Base-by-base conservation (phyloP, 139 green algal species). In the Yamagishiella unicocca region DNA sequence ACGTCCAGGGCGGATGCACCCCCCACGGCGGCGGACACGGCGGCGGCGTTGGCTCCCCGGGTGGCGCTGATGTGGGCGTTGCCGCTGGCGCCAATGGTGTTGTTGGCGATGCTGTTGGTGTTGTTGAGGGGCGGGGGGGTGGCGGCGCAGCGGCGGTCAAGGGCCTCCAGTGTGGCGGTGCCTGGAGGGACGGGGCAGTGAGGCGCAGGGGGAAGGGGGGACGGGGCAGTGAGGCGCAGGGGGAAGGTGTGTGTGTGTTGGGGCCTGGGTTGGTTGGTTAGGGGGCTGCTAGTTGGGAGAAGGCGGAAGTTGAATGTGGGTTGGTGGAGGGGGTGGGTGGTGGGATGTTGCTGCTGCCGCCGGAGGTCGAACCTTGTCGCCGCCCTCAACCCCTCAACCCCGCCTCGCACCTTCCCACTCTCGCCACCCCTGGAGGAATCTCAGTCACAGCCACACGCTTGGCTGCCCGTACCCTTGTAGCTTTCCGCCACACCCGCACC, bases 101-200 rank as follows among this genome's bases (percentile, higher is more conserved):
- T 27, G 37, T 55, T 55, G 75, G 58, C 61, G 10, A 27, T 27
- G 37, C 77, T 55, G 53, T 12, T 50, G 73, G 46, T 6, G 22
- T 53, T 24, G 50, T 25, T 72, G 53, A 22, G 8, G 0, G 37
- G 27, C 7, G 66, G 43, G 31, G 66, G 66, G 14, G 42, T 55
- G 42, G 27, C 43, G 4, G 72, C 42, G 81, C 66, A 72, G 46
- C 87, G 89, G 5, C 78, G 83, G 53, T 93, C 90, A 4, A 90
- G 87, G 2, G 76, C 81, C 79, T 93, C 90, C 38, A 93, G 50
- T 7, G 79, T 71, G 67, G 55, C 73, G 9, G 42, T 72, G 22
- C 89, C 89, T 92, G 67, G 0, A 9, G 8, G 1, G 10, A 53
- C 19, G 58, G 17, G 58, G 58, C 19, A 31, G 31, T n/a, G n/a